Base-by-base conservation (phyloP, 306 rosid genomes). In the Mucuna pruriens region DNA sequence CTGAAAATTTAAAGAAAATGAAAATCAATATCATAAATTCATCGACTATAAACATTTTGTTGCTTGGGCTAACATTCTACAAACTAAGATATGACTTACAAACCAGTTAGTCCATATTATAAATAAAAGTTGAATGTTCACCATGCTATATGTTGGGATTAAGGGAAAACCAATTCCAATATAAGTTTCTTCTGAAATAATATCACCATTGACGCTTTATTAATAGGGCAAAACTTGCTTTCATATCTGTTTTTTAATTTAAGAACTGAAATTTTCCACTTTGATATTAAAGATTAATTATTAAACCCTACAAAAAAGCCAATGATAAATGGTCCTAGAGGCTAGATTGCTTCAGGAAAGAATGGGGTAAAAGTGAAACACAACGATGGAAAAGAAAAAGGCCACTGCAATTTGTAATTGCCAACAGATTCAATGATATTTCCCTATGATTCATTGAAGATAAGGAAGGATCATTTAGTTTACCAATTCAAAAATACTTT, bases 1-100 rank as follows among this genome's bases (percentile, higher is more conserved):
- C 76, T 51, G 74, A 36, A 78, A 52, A 74, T 36, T 73, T 6
- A 9, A 79, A 9, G 42, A 58, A 25, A 64, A 51, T 39, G 13
- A 42, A 54, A 71, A 12, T 74, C 34, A 36, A 66, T 45, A 76
- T 46, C 23, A 57, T 20, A 68, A 54, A 19, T 17, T 16, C 20
- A 54, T 42, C 29, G 31, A 9, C 22, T 23, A 23, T 51, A 52
- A 34, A 39, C 20, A 13, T 66, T 52, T 49, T 65, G 71, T 7
- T 55, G 75, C 82, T 9, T 22, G 22, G 6, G 20, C 38, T 63
- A 65, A 51, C 3, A 72, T 26, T 55, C 49, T 40, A 19, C 22
- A 12, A 31, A 80, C 26, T 15, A 69, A 11, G 3, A 26, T 39
- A 45, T 16, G 17, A 54, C n/a, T 79, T 15, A 15, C 52, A 42